Conservation (phyloP, 306 rosid species). For the Dicorynia guianensis region DNA sequence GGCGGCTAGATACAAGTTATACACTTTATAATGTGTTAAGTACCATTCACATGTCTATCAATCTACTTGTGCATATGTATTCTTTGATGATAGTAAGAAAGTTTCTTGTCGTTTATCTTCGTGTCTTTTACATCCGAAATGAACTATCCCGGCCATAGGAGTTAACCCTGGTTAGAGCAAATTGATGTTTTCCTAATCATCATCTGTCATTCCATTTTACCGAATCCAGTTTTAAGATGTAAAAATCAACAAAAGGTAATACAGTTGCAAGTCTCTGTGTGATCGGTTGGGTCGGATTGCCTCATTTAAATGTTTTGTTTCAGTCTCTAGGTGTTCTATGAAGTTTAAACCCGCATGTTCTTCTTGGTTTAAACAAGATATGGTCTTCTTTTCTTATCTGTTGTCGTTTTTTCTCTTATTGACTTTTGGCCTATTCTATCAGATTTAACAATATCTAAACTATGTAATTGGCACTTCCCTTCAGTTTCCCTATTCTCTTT, state of each 20-base stretch:
- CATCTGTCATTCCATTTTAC: not conserved
- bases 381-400: not conserved
- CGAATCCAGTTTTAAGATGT: not conserved
- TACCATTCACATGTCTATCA: not conserved
- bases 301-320: not conserved
- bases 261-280: constrained; percentile 7
- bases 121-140: constrained; percentile 2
- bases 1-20: not conserved
- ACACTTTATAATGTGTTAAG: constrained; percentile 10
- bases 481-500: not conserved
- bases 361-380: not conserved
- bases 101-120: constrained; percentile 11
- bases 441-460: not conserved
- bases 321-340: constrained; percentile 12
- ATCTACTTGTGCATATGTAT: constrained; percentile 6
- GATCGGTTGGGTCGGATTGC: constrained; percentile 30
- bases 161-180: not conserved
- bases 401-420: not conserved
- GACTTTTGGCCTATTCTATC: not conserved
- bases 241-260: not conserved
- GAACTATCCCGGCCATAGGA: constrained; percentile 4
- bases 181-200: constrained; percentile 6
- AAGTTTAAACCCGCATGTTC: not conserved
- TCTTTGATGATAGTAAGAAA: not conserved
- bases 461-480: not conserved